Evolutionary conservation across 805 yeast genomes (phyloP).

Genomic region (Candida anglica): DNA sequence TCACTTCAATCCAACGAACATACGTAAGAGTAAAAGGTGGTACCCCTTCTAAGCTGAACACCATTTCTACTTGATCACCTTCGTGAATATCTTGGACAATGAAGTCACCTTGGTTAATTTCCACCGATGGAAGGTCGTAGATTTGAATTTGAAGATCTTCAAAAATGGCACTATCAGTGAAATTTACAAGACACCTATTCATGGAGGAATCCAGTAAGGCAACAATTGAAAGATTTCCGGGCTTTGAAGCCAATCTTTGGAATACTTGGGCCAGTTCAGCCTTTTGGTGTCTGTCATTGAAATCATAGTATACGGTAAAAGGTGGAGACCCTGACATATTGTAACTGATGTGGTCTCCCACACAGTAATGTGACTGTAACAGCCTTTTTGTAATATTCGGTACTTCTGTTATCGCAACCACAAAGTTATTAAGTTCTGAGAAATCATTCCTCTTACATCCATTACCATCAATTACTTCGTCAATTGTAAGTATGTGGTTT

Average conservation of each 20-base stretch:
- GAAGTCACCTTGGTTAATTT: conserved; percentile 73
- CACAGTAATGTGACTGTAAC: conserved; percentile 58
- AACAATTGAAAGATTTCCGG: conserved; percentile 69
- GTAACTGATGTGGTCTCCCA: conserved; percentile 84
- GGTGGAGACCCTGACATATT: conserved; percentile 78
- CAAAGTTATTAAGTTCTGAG: conserved; percentile 33
- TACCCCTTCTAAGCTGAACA: conserved; percentile 75
- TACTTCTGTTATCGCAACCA: conserved; percentile 67
- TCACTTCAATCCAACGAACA: conserved; percentile 58
- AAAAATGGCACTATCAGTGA: conserved; percentile 33
- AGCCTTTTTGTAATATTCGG: conserved; percentile 54
- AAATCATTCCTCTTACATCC: conserved; percentile 59
- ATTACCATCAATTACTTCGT: conserved; percentile 58
- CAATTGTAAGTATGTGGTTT: conserved; percentile 57
- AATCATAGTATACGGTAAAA: conserved; percentile 68
- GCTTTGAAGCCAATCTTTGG: conserved; percentile 70
- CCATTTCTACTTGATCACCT: conserved; percentile 89
- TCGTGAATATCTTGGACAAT: conserved; percentile 82
- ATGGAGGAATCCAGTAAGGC: conserved; percentile 72
- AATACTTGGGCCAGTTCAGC: conserved; percentile 48
- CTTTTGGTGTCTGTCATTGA: conserved; percentile 57
- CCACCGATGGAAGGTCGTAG: conserved; percentile 66
- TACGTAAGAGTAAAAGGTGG: conserved; percentile 91
- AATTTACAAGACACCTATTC: conserved; percentile 66
- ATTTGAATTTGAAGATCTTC: conserved; percentile 28